Evolutionary conservation across 176 grass and related monocot species (phyloP).

Genomic region (Saccharum spontaneum): DNA sequence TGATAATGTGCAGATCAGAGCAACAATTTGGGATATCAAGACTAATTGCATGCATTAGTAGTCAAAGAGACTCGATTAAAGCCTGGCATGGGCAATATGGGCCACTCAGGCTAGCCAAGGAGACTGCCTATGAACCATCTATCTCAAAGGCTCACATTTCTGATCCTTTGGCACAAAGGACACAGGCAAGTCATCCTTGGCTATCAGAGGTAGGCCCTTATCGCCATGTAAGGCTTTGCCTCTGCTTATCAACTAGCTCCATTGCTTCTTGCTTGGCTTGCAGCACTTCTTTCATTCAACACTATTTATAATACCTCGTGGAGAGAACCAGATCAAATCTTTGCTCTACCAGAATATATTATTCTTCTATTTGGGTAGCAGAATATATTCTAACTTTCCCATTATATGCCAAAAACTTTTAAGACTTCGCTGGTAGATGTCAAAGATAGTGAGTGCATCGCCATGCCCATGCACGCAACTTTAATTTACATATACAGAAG

Average conservation of each 20-base stretch:
- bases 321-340: background rate
- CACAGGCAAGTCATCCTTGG: slow-evolving; percentile 40
- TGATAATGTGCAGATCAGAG: background rate
- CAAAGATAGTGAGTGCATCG: slow-evolving; percentile 22
- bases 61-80: background rate
- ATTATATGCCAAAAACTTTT: slow-evolving; percentile 14
- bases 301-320: slow-evolving; percentile 18
- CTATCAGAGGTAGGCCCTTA: slow-evolving; percentile 19
- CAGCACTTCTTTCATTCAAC: background rate
- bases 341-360: background rate
- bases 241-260: background rate
- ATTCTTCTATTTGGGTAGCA: slow-evolving; percentile 8
- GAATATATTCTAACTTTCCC: slow-evolving; percentile 2
- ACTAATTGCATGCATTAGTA: background rate
- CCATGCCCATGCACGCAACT: background rate
- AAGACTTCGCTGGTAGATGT: slow-evolving; percentile 4
- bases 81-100: slow-evolving; percentile 33
- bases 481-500: background rate
- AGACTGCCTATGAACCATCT: slow-evolving; percentile 38
- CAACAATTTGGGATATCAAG: background rate
- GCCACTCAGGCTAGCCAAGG: slow-evolving; percentile 43
- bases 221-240: slow-evolving; percentile 22
- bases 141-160: background rate
- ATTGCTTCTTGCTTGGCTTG: background rate
- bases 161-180: background rate